Evolutionary conservation across 106 monocot genomes (phyloP).

Genomic region (Platanthera guangdongensis): DNA sequence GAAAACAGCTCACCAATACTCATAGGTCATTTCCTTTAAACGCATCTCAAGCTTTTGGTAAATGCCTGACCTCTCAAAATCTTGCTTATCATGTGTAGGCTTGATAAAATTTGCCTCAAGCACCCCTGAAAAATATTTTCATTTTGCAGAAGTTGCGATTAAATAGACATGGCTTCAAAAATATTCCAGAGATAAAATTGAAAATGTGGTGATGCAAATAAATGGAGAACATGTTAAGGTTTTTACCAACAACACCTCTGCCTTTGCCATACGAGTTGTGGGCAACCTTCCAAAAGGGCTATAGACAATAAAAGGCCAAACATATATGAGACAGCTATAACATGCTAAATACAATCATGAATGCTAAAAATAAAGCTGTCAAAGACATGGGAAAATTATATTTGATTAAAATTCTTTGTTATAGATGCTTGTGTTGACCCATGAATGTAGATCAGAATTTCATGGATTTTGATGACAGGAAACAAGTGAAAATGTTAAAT

Average conservation of each 20-base stretch:
- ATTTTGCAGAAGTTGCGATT: neutral
- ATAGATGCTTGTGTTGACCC: neutral
- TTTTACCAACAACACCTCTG: constrained; percentile 50
- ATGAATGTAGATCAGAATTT: neutral
- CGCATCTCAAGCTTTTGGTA: constrained; percentile 42
- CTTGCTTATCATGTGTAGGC: constrained; percentile 66
- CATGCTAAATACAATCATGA: constrained; percentile 1
- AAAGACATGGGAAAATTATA: neutral
- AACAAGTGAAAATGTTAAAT: neutral
- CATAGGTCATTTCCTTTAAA: constrained; percentile 47
- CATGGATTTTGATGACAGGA: neutral
- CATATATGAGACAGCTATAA: neutral
- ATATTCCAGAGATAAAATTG: no score
- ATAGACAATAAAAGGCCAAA: neutral
- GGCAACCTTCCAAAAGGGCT: constrained; percentile 45
- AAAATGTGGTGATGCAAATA: neutral
- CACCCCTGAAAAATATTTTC: constrained; percentile 25
- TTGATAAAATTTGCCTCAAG: constrained; percentile 57
- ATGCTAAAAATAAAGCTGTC: neutral
- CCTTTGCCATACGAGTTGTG: constrained; percentile 15
- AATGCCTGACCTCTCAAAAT: constrained; percentile 51
- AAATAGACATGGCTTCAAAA: no score
- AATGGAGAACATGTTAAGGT: neutral
- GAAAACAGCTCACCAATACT: constrained; percentile 39
- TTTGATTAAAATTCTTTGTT: neutral